Percentiles rank a stretch among this genome's conserved stretches.
Conservation (phyloP, 257 asterid species). For the Plantago elongata region DNA sequence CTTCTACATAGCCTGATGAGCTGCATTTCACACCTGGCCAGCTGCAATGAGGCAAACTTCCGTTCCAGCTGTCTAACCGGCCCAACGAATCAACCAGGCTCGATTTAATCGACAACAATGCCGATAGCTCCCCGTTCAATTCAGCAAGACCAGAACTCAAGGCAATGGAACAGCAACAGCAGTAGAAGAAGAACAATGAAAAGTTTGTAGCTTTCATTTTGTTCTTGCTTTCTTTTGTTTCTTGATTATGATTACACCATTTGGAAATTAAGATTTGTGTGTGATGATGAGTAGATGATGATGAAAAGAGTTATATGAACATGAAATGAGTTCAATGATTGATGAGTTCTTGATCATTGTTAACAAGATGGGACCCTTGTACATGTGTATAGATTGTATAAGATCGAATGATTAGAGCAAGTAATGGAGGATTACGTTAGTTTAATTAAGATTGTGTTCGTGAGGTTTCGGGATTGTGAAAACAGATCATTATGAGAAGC, state of each 20-base stretch:
- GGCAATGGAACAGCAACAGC: conserved; percentile 40
- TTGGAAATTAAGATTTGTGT: conserved; percentile 27
- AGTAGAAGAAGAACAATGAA: conserved; percentile 28
- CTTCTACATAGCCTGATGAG: conserved; percentile 41
- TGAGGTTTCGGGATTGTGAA: conserved; percentile 48
- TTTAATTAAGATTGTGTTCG: conserved; percentile 24
- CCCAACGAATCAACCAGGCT: conserved; percentile 48
- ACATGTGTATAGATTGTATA: conserved; percentile 38
- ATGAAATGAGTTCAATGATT: conserved; percentile 29
- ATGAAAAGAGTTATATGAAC: conserved; percentile 32
- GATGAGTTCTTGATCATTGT: conserved; percentile 30
- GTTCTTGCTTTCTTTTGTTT: conserved; percentile 13
- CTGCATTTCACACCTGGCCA: conserved; percentile 69
- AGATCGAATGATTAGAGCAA: conserved; percentile 1
- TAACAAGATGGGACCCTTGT: conserved; percentile 32
- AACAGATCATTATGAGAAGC: conserved; percentile 37
- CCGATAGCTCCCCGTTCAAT: conserved; percentile 36
- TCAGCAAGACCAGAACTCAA: conserved; percentile 39
- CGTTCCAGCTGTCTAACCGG: conserved; percentile 46
- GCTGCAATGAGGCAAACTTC: conserved; percentile 30
- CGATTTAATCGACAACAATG: conserved; percentile 47
- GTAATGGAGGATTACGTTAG: conserved; percentile 25
- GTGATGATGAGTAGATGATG: conserved; percentile 24
- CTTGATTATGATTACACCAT: conserved; percentile 28
- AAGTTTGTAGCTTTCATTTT: conserved; percentile 25